phyloP scores from a whole-genome alignment of 2,329 filamentous ascomycete genomes.

The Anisogramma anomala region DNA sequence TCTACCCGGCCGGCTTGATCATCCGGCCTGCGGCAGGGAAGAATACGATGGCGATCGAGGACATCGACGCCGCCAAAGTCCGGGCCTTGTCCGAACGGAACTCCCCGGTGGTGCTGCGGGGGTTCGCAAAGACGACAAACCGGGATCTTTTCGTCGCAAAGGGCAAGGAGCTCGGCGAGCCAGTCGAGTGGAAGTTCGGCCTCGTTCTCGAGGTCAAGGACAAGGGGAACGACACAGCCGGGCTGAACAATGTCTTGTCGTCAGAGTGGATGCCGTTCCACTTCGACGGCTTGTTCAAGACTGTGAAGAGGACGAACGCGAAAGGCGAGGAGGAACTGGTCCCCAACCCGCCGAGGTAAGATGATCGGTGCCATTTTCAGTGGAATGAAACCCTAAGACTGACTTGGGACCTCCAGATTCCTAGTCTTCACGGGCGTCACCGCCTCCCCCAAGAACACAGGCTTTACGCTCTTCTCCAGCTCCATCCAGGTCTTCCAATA shows the following conservation, averaged over 20 bases:
- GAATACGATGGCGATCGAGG: constrained; percentile 27
- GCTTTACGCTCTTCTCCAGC: constrained; percentile 42
- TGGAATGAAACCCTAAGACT: not conserved
- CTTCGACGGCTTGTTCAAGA: constrained; percentile 46
- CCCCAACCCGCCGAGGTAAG: constrained; percentile 32
- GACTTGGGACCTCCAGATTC: constrained; percentile 24
- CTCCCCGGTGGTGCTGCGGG: constrained; percentile 42
- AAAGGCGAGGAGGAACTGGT: constrained; percentile 30
- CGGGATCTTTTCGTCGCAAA: constrained; percentile 34
- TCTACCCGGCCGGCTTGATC: constrained; percentile 35
- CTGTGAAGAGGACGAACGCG: constrained; percentile 26
- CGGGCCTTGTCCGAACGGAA: constrained; percentile 35
- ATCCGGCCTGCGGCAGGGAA: constrained; percentile 27
- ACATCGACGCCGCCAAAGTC: constrained; percentile 34
- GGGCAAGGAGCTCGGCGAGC: constrained; percentile 34
- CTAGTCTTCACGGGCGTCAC: constrained; percentile 40
- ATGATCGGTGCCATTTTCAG: not conserved
- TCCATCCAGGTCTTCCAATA: constrained; percentile 39
- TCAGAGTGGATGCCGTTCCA: constrained; percentile 47
- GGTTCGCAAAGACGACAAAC: constrained; percentile 35
- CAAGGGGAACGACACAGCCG: constrained; percentile 29
- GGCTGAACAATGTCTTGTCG: constrained; percentile 41
- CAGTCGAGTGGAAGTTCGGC: constrained; percentile 42
- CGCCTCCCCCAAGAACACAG: constrained; percentile 36
- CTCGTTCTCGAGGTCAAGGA: constrained; percentile 40